These are phyloP conservation scores for Hyphodiscus sp. DNA, from an alignment of 2,329 filamentous ascomycete genomes.

Conservation along the genomic window DNA sequence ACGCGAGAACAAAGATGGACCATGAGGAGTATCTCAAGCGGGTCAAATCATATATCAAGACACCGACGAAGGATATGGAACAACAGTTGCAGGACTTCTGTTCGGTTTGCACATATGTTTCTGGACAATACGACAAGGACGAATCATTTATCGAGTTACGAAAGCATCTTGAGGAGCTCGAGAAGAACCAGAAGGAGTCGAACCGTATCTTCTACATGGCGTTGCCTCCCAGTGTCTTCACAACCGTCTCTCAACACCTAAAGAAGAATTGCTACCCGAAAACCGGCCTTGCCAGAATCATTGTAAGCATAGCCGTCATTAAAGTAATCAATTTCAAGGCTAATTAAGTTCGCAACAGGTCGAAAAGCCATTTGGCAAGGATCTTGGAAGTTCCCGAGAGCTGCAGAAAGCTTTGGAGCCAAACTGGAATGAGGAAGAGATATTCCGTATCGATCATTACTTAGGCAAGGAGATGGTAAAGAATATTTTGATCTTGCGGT, in stretches of 20 bases:
- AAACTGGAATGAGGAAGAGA: conserved; percentile 97
- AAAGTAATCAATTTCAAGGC: neutral
- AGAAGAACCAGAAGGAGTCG: conserved; percentile 74
- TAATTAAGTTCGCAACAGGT: conserved; percentile 48
- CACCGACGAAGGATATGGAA: conserved; percentile 93
- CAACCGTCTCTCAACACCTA: conserved; percentile 90
- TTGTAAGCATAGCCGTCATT: conserved; percentile 53
- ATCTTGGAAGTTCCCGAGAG: conserved; percentile 87
- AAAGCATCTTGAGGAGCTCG: conserved; percentile 78
- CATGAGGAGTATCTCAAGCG: conserved; percentile 89
- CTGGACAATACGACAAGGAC: conserved; percentile 97
- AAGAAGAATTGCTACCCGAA: conserved; percentile 96
- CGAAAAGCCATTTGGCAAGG: conserved; percentile 99
- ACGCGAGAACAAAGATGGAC: conserved; percentile 99
- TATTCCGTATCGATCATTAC: conserved; percentile 99
- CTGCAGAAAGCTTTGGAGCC: conserved; percentile 91
- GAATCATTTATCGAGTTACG: conserved; percentile 85
- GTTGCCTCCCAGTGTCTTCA: conserved; percentile 94
- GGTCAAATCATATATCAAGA: conserved; percentile 98
- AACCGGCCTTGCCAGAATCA: conserved; percentile 85
- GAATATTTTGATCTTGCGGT: conserved; percentile 96
- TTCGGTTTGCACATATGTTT: conserved; percentile 82
- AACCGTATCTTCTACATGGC: conserved; percentile 99
- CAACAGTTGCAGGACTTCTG: conserved; percentile 90
- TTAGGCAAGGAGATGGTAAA: conserved; percentile 99